A percentile compares a stretch with the other conserved stretches of the same genome.
These are phyloP conservation scores for Primulina huaijiensis DNA, from an alignment of 257 asterid species.

Conservation along the genomic window DNA sequence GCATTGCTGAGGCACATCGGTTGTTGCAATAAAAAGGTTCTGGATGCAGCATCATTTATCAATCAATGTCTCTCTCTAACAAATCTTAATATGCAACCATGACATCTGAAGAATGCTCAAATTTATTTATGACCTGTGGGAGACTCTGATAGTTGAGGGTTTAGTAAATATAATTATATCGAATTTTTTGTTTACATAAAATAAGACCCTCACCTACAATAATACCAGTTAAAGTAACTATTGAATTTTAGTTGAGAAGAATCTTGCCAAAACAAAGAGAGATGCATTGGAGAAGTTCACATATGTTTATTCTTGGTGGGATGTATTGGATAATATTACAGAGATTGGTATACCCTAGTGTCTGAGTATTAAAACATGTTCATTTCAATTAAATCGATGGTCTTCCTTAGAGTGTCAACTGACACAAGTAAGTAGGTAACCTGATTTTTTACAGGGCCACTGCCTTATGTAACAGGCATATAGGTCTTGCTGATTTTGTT, in stretches of 20 bases:
- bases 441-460: too few species aligned
- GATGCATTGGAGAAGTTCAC: neutral
- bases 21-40: too few species aligned
- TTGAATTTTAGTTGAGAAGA: neutral
- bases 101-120: too few species aligned
- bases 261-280: neutral
- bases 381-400: too few species aligned
- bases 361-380: neutral
- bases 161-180: too few species aligned
- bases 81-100: too few species aligned
- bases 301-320: neutral
- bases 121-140: neutral
- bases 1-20: neutral
- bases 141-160: too few species aligned
- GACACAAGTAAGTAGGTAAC: too few species aligned
- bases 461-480: too few species aligned
- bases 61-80: too few species aligned
- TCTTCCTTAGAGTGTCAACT: too few species aligned
- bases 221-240: neutral
- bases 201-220: neutral
- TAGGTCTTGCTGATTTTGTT: too few species aligned
- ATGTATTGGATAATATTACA: neutral
- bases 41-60: neutral
- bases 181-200: neutral
- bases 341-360: neutral